These are phyloP conservation scores for Dipodascopsis uninucleata DNA, from an alignment of 805 yeast species.

Conservation along the genomic window DNA sequence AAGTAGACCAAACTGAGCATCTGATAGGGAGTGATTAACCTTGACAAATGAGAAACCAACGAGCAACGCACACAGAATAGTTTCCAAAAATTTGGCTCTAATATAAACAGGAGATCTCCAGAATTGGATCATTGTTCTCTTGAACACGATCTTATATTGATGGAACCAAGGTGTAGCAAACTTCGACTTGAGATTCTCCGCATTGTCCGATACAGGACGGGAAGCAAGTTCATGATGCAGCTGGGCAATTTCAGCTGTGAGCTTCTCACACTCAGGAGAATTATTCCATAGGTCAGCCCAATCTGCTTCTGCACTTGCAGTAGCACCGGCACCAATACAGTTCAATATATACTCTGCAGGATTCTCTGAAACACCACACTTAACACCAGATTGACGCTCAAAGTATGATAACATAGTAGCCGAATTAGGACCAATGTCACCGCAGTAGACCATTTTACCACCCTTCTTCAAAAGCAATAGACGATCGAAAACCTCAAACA, in stretches of 20 bases:
- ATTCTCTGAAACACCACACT: constrained; percentile 66
- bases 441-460: constrained; percentile 77
- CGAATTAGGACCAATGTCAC: constrained; percentile 70
- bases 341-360: constrained; percentile 94
- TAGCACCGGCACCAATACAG: constrained; percentile 43
- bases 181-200: constrained; percentile 4
- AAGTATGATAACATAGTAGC: constrained; percentile 57
- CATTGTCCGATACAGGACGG: too few species aligned
- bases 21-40: constrained; percentile 57
- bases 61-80: constrained; percentile 51
- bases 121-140: constrained; percentile 54
- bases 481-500: constrained; percentile 66
- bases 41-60: constrained; percentile 68
- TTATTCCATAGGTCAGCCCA: constrained; percentile 65
- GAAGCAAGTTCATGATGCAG: constrained; percentile 58
- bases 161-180: constrained; percentile 43
- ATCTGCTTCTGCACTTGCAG: constrained; percentile 33
- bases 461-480: constrained; percentile 66
- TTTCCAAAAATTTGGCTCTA: constrained; percentile 53
- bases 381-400: constrained; percentile 63
- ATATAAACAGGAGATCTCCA: constrained; percentile 61
- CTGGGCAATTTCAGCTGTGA: constrained; percentile 54
- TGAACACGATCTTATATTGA: constrained; percentile 46
- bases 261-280: constrained; percentile 58
- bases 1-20: constrained; percentile 80